Conservation (phyloP, 176 grass and related monocot genomes). For the Triticum timopheevii region DNA sequence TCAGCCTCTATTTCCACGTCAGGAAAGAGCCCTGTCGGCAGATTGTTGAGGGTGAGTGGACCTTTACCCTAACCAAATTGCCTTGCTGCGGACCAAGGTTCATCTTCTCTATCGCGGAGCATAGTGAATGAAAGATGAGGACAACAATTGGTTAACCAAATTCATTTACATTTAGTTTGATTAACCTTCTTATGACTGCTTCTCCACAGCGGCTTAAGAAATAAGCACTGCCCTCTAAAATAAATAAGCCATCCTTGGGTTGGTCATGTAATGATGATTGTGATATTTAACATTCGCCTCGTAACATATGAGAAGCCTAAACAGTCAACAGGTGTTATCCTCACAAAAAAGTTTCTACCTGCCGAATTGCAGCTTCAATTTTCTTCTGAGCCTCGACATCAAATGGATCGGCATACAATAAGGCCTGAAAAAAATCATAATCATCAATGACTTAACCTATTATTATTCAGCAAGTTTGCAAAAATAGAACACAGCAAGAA, state of each 20-base stretch:
- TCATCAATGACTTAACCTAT: background rate
- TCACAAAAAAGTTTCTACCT: constrained; percentile 53
- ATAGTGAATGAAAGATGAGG: background rate
- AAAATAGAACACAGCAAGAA: background rate
- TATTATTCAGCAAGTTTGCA: constrained; percentile 19
- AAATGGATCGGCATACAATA: constrained; percentile 93
- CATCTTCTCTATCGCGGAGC: background rate
- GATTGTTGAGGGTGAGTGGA: background rate
- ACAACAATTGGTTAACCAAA: background rate
- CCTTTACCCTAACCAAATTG: background rate
- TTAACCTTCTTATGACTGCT: background rate
- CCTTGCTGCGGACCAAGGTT: background rate
- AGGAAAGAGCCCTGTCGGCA: background rate
- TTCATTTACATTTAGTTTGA: background rate
- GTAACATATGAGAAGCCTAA: background rate
- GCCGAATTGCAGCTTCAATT: constrained; percentile 96
- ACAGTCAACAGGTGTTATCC: background rate
- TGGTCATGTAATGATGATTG: background rate
- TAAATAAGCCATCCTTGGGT: background rate
- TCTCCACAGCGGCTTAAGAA: background rate
- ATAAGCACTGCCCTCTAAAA: background rate
- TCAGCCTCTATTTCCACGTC: background rate
- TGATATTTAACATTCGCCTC: constrained; percentile 13
- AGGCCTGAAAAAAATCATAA: constrained; percentile 48
- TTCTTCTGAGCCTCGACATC: constrained; percentile 97